Evolutionary conservation across 306 rosid genomes (phyloP).

Genomic region (Oemleria cerasiformis): DNA sequence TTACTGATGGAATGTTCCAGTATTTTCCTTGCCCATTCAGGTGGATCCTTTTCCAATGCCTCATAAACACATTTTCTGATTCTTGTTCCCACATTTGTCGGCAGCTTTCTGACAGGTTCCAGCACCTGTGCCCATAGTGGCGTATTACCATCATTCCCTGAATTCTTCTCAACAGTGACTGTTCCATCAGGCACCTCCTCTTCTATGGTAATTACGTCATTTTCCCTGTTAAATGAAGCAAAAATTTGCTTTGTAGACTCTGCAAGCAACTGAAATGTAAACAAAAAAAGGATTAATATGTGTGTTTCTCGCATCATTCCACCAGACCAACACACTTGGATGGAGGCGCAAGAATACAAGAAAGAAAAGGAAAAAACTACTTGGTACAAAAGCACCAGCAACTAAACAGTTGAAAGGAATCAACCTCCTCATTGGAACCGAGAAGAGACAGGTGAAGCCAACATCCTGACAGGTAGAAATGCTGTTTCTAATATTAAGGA

Average conservation of each 20-base stretch:
- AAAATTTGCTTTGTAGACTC: slow-evolving; percentile 81
- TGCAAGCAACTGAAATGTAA: slow-evolving; percentile 78
- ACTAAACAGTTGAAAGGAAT: neutral
- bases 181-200: slow-evolving; percentile 66
- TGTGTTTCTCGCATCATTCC: slow-evolving; percentile 18
- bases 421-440: neutral
- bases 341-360: neutral
- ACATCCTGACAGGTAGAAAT: neutral
- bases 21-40: slow-evolving; percentile 86
- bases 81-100: slow-evolving; percentile 98
- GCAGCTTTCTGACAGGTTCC: slow-evolving; percentile 93
- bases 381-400: neutral
- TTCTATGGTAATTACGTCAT: slow-evolving; percentile 67
- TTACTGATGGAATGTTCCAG: slow-evolving; percentile 90
- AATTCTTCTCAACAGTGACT: slow-evolving; percentile 43
- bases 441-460: neutral
- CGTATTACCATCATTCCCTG: slow-evolving; percentile 48
- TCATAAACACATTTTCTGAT: slow-evolving; percentile 92
- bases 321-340: neutral
- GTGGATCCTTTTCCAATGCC: slow-evolving; percentile 73
- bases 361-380: neutral
- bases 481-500: slow-evolving; percentile 4
- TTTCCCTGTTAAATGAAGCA: slow-evolving; percentile 59
- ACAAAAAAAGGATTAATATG: slow-evolving; percentile 25
- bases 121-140: slow-evolving; percentile 92